Percentiles rank a stretch among this genome's conserved stretches.
Evolutionary conservation across 495 filamentous ascomycete species (phyloP).

Genomic region (Trichoderma virens): DNA sequence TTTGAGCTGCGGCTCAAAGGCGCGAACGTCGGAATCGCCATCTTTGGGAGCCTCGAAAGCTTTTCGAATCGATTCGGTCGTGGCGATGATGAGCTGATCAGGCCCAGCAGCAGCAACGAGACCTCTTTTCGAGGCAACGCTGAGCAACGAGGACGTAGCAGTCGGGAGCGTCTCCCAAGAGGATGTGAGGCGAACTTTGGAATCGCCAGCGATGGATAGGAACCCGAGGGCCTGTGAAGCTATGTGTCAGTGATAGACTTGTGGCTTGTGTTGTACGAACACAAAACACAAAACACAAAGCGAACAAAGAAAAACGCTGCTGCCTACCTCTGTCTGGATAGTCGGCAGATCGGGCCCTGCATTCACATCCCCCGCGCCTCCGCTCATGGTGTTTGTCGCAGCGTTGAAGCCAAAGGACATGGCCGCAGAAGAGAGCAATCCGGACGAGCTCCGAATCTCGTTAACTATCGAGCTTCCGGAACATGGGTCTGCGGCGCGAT

Average conservation of each 20-base stretch:
- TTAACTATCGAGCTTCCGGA: conserved; percentile 18
- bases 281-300: background rate
- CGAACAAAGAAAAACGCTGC: background rate
- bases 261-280: background rate
- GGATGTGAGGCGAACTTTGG: conserved; percentile 71
- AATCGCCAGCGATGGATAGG: conserved; percentile 67
- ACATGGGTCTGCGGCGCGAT: conserved; percentile 12
- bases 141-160: conserved; percentile 75
- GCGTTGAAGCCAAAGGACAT: conserved; percentile 64
- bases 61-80: conserved; percentile 68
- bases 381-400: conserved; percentile 20
- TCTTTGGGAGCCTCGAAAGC: conserved; percentile 55
- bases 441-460: conserved; percentile 7
- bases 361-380: conserved; percentile 24
- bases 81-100: conserved; percentile 65
- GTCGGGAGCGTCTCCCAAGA: conserved; percentile 76
- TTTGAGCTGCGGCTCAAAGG: conserved; percentile 66
- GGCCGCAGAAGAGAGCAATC: conserved; percentile 9
- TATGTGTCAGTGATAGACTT: background rate
- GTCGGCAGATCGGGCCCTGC: conserved; percentile 49
- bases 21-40: conserved; percentile 55
- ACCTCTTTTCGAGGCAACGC: conserved; percentile 71
- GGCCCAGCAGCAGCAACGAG: conserved; percentile 84
- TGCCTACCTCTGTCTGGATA: conserved; percentile 49
- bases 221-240: conserved; percentile 67